Base-by-base conservation (phyloP, 768 basidiomycete species). In the Tricholomella constricta region DNA sequence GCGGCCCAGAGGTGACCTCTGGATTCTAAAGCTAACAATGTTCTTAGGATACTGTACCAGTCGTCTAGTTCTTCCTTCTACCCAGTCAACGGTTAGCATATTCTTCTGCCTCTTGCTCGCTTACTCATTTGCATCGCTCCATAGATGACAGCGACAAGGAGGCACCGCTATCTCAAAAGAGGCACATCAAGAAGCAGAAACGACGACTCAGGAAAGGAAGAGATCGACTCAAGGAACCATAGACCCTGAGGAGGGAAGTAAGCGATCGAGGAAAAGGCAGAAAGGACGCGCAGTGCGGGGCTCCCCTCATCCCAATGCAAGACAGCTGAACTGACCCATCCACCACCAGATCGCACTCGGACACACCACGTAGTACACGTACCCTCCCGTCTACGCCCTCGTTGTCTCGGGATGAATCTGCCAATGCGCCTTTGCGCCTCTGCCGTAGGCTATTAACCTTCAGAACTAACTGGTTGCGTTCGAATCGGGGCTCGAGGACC, bases 1-100 rank as follows among this genome's bases (percentile, higher is more conserved):
- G n/a, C n/a, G n/a, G n/a, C n/a, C n/a, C n/a, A n/a, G n/a, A n/a
- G n/a, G n/a, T n/a, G 53, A 53, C 62, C 48, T 25, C 32, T n/a
- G 48, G 2, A 20, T 43, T 40, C 51, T 45, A 22, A 46, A 50
- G 9, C 45, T 42, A 27, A 20, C n/a, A n/a, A n/a, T 26, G 14
- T 45, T 51, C 9, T 49, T 62, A 96, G 93, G 93, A 94, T 71
- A 91, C 89, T 11, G 92, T 90, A 2, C 92, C 83, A 35, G 94
- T 96, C 68, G 83, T 96, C 38, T 96, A 96, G 76, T 82, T 14
- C 78, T 85, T 62, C 85, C 80, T 12, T 68, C 77, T 15, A 66
- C 79, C 25, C 75, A 79, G 44, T 69, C 72, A 17, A 76, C 77
- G 57, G 88, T 87, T n/a, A n/a, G n/a, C 65, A 52, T 81, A 71